Evolutionary conservation across 352 stramenopile species (phyloP), one percentile per base, ranked within the genome.

Genomic region (Saprolegnia diclina): DNA sequence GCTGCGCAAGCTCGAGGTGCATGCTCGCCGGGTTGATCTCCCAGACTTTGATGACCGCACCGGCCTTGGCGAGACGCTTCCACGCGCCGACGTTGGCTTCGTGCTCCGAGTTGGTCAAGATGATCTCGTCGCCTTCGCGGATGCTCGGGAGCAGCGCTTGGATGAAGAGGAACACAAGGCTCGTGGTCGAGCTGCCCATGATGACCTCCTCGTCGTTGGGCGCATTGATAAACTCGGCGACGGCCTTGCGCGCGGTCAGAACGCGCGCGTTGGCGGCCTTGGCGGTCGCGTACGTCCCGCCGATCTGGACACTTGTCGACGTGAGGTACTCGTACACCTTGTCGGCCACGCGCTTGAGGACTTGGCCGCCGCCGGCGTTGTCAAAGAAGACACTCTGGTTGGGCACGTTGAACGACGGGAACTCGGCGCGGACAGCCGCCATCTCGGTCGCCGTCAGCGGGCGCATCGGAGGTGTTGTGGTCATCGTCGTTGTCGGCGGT

Each of bases 11-110:
- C 3, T 64, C 52, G 5, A 71, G 24, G 50, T 52, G 44, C 61
- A 56, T 29, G n/a, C 38, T 63, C 40, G 5, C 13, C 6, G 21
- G n/a, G 54, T 71, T 59, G 19, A 70, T 18, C 10, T 66, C 19
- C 48, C 63, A 71, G 5, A 35, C 21, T 24, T 66, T 54, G 22
- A 64, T 48, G 59, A 71, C 19, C 16, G 53, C 69, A 19, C 56
- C 62, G 0, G 38, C 40, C 5, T 21, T n/a, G 14, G 62, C 50
- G 29, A 69, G 19, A 22, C 54, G 50, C 5, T 40, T 59, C 69
- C 69, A 74, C 26, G 63, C 56, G 13, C 63, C 62, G n/a, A 65
- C 48, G 50, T 74, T 74, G 19, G 56, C 48, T 32, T 74, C 61
- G 48, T 74, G 69, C 2, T 71, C 63, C 22, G 64, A 26, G 10